Percentiles rank a stretch among this genome's conserved stretches.
phyloP scores from a whole-genome alignment of 768 basidiomycete genomes.

The Auricularia auricula-judae region DNA sequence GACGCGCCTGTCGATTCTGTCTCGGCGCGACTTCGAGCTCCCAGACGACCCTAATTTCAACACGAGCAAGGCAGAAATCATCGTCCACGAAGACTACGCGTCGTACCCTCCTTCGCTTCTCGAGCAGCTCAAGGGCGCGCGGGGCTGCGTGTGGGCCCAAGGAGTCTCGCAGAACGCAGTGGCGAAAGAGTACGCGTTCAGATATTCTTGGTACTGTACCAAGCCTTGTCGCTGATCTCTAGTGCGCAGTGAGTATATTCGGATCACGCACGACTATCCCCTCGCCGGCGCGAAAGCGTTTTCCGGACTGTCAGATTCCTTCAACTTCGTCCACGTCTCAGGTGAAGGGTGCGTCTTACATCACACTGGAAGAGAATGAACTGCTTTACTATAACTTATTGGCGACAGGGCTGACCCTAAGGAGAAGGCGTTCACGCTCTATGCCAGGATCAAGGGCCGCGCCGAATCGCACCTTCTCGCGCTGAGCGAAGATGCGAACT shows the following conservation, averaged over 20 bases:
- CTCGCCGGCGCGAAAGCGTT: constrained; percentile 18
- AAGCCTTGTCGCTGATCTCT: background rate
- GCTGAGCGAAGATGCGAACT: constrained; percentile 6
- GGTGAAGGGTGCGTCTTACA: constrained; percentile 14
- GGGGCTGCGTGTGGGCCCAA: constrained; percentile 28
- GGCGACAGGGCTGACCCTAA: constrained; percentile 14
- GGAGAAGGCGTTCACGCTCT: constrained; percentile 13
- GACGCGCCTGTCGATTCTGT: constrained; percentile 22
- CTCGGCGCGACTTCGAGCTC: constrained; percentile 16
- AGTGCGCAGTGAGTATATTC: constrained; percentile 14
- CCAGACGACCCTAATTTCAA: constrained; percentile 12
- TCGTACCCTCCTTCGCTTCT: constrained; percentile 21
- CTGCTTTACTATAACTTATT: background rate
- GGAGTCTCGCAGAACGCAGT: constrained; percentile 20
- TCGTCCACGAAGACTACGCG: constrained; percentile 24
- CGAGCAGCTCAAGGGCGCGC: constrained; percentile 20
- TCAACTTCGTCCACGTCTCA: constrained; percentile 21
- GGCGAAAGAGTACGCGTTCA: constrained; percentile 14
- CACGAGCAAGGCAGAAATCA: constrained; percentile 14
- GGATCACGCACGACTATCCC: constrained; percentile 19
- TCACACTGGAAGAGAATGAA: too few relatives aligned
- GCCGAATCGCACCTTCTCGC: constrained; percentile 13
- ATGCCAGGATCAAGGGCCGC: constrained; percentile 18
- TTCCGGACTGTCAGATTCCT: background rate
- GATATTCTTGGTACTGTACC: background rate